Conservation (phyloP, 1,284 basidiomycete genomes). For the Moesziomyces aphidis region DNA sequence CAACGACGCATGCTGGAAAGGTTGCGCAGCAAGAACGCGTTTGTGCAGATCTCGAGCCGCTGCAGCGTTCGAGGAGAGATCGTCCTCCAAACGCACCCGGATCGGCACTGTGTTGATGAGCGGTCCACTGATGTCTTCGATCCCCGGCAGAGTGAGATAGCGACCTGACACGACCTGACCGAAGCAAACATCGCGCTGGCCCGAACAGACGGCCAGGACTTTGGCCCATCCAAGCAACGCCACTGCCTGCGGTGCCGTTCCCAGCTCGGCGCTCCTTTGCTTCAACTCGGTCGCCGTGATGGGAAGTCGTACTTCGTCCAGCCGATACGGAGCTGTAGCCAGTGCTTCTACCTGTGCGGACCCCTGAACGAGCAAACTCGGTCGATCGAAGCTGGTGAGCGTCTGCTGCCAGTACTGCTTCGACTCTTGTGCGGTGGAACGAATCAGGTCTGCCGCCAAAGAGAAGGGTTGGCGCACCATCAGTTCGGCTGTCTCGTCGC, state of each 20-base stretch:
- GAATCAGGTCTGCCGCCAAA: slow-evolving; percentile 1
- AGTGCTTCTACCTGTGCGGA: background rate
- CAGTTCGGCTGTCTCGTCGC: background rate
- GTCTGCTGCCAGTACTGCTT: slow-evolving; percentile 8
- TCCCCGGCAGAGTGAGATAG: slow-evolving; percentile 12
- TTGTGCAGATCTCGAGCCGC: slow-evolving; percentile 7
- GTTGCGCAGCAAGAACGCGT: slow-evolving; percentile 9
- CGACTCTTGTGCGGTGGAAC: slow-evolving; percentile 2
- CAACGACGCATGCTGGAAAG: slow-evolving; percentile 24
- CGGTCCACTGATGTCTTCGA: slow-evolving; percentile 22
- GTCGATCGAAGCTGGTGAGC: background rate
- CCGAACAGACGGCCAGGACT: slow-evolving; percentile 9
- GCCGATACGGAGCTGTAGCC: slow-evolving; percentile 1
- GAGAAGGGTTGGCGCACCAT: slow-evolving; percentile 7
- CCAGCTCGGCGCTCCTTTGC: slow-evolving; percentile 5
- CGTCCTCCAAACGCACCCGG: slow-evolving; percentile 6
- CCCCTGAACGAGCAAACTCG: slow-evolving; percentile 1
- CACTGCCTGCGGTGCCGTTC: slow-evolving; percentile 10
- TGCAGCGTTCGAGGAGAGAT: slow-evolving; percentile 9
- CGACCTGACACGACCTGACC: slow-evolving; percentile 21
- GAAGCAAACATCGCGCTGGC: slow-evolving; percentile 21
- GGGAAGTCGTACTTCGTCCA: slow-evolving; percentile 2
- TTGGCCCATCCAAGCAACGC: slow-evolving; percentile 15
- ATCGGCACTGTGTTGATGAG: slow-evolving; percentile 26
- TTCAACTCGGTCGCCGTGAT: slow-evolving; percentile 3